These are phyloP conservation scores for Podospora pseudopauciseta DNA, from an alignment of 495 filamentous ascomycete species.

Conservation along the genomic window DNA sequence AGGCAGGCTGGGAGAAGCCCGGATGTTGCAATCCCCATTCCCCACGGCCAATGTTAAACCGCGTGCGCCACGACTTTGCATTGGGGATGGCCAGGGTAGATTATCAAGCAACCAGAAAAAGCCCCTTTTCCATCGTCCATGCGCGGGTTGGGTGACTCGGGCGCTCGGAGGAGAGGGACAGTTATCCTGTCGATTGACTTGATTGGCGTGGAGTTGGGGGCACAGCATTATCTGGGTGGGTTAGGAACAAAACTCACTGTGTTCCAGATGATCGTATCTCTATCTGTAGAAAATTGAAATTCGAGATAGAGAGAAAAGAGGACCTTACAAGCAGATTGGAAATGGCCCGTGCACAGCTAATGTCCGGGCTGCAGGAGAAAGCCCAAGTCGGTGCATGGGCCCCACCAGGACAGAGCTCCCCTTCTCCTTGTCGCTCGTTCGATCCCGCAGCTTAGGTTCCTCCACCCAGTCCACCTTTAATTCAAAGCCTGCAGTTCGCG, in stretches of 20 bases:
- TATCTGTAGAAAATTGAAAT: background rate
- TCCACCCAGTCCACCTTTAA: constrained; percentile 10
- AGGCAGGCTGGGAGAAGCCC: constrained; percentile 1
- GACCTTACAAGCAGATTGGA: background rate
- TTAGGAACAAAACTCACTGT: background rate
- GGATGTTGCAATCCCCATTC: constrained; percentile 6
- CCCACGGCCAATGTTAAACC: background rate
- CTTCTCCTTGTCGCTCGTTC: constrained; percentile 10
- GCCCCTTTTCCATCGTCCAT: constrained; percentile 3
- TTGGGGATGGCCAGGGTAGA: constrained; percentile 3
- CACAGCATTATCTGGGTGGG: background rate
- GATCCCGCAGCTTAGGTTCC: constrained; percentile 14
- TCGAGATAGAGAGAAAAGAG: background rate
- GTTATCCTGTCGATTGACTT: no score
- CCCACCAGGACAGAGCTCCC: constrained; percentile 10
- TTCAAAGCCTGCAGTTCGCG: background rate
- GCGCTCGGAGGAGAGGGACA: background rate
- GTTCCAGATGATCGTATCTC: background rate
- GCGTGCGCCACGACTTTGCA: constrained; percentile 6
- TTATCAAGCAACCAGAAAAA: constrained; percentile 4
- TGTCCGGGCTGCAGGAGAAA: constrained; percentile 15
- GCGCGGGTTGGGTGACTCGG: background rate
- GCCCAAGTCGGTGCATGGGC: background rate
- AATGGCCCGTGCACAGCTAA: constrained; percentile 18
- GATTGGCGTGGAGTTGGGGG: no score